Evolutionary conservation across 306 rosid species (phyloP), one percentile per base, ranked within the genome.

Genomic region (Neltuma alba): DNA sequence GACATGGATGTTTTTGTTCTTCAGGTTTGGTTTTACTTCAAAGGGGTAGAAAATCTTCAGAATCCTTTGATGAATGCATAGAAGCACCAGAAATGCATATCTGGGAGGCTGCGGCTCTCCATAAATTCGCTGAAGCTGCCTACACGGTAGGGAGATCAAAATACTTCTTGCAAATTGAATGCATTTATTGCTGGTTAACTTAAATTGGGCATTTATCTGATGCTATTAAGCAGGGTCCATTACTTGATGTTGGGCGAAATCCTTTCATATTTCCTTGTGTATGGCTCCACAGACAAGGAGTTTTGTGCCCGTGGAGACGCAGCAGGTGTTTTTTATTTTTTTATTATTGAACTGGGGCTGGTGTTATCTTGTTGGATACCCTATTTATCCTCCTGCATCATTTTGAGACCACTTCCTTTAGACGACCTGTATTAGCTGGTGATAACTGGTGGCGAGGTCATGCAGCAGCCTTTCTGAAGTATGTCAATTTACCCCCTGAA

Each of bases 361-460:
- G 3, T 54, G 73, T 21, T 79, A 70, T 72, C 88, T 80, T 71
- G 70, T 81, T 44, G 73, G 79, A 74, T 86, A 77, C 86, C 82
- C 82, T 77, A 76, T 85, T 83, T 37, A 41, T 0, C 65, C 27
- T 69, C 9, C 20, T 38, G 21, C 64, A 62, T 45, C 54, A 66
- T 70, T 70, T 76, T 21, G 42, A 81, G 44, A 48, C 75, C 54
- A 70, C 65, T 50, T 70, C 73, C 55, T 82, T 83, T 79, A 94
- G 98, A 77, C 89, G 87, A 75, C 98, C 98, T 16, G 76, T 74
- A 79, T 84, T 94, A 86, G 88, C 85, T 50, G 98, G 98, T 69
- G 98, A 94, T 91, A 94, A 94, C 85, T 94, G 97, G 93, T 89
- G 95, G 96, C 88, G 98, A 78, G 98, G 98, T 64, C 97, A 94